Evolutionary conservation across 2,329 filamentous ascomycete species (phyloP), one percentile per base, ranked within the genome.

Genomic region (Hansfordia pulvinata): DNA sequence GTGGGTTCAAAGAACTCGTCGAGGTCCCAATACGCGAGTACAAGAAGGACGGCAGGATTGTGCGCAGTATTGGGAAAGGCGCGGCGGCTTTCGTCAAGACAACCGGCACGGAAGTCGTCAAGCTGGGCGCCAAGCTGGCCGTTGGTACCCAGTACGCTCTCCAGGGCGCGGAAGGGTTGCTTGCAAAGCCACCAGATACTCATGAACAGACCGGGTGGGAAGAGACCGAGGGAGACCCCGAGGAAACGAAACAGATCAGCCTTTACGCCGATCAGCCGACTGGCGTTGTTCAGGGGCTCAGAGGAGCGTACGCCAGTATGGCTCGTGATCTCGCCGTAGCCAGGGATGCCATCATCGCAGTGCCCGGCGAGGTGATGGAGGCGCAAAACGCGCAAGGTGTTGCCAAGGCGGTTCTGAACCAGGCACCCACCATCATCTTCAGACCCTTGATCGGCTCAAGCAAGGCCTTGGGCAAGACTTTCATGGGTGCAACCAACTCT

Each of bases 71-170:
- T 27, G 76, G 84, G 34, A 96, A 93, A 53, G 90, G 92, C 3
- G 85, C 86, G 0, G 61, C 77, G 7, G 78, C 83, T 2, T 98
- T 98, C 52, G 86, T 83, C 19, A 86, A 81, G 43, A 94, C 85
- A 2, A 98, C 90, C 0, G 86, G 86, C 3, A 92, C 80, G 1
- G 90, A 94, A 46, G 65, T 96, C n/a, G 80, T 93, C 35, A 90
- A 90, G 42, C 63, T 98, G 0, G 88, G 90, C 9, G 90, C 90
- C 23, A 96, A 94, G 52, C 62, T 96, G 26, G 88, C 88, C 1
- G 82, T 96, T 26, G 90, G 90, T 18, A 93, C 92, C 3, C 90
- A 96, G 44, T 90, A 80, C n/a, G 74, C 86, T 10, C 68, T 98
- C 2, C 80, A 93, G 45, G 81, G 80, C 11, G 85, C 86, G 0